These are phyloP conservation scores for Sphagnum magellanicum DNA, from an alignment of 228 moss, liverwort and hornwort species.

Conservation along the genomic window DNA sequence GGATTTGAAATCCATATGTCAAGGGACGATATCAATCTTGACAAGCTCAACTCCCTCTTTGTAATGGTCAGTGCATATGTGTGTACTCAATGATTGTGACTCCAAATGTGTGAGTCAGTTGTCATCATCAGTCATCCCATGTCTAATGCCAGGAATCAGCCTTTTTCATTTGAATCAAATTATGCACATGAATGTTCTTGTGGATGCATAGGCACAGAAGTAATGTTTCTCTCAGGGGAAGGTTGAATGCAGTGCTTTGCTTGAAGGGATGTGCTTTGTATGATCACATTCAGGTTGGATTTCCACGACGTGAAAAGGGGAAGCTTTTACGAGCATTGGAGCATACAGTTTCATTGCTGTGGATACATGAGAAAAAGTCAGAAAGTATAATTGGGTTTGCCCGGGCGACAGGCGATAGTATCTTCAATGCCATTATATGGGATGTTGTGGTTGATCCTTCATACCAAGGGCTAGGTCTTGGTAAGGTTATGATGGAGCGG, in stretches of 20 bases:
- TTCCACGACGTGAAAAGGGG: slow-evolving; percentile 69
- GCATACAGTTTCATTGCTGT: slow-evolving; percentile 68
- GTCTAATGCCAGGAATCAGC: no score
- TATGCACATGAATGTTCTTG: no score
- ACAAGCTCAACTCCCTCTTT: slow-evolving; percentile 77
- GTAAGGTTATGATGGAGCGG: slow-evolving; percentile 90
- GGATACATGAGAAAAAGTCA: slow-evolving; percentile 57
- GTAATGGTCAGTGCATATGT: slow-evolving; percentile 30
- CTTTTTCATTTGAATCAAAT: no score
- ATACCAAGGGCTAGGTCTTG: slow-evolving; percentile 70
- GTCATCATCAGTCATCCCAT: no score
- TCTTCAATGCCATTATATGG: slow-evolving; percentile 91
- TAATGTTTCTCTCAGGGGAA: no score
- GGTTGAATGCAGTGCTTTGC: no score
- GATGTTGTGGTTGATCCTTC: slow-evolving; percentile 90
- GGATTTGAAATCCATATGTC: slow-evolving; percentile 55
- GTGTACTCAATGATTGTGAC: no score
- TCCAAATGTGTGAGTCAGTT: no score
- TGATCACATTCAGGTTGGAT: slow-evolving; percentile 41
- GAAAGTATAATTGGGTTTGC: slow-evolving; percentile 70
- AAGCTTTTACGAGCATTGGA: slow-evolving; percentile 63
- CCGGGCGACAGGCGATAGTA: slow-evolving; percentile 71
- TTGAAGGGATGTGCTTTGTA: no score
- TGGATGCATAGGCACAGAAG: no score
- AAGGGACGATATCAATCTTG: slow-evolving; percentile 57